These are phyloP conservation scores for Balamuthia mandrillaris DNA, from an alignment of 208 protist genomes.

Conservation along the genomic window DNA sequence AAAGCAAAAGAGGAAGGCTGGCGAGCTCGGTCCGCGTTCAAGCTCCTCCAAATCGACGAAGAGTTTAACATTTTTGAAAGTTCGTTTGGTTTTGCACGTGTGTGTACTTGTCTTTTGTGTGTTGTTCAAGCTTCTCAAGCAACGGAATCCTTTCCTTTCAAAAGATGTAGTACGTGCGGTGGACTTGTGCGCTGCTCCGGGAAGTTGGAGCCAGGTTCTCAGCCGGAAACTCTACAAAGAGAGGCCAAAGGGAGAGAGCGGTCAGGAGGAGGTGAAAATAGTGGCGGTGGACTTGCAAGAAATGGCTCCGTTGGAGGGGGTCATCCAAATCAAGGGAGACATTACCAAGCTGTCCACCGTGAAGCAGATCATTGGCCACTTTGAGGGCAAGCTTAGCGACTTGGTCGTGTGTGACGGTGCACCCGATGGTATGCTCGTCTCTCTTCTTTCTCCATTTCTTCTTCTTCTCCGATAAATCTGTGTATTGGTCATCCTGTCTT, in stretches of 20 bases:
- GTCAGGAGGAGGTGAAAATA: constrained; percentile 63
- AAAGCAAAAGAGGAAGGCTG: constrained; percentile 98
- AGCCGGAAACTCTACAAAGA: constrained; percentile 47
- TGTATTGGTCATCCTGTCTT: not conserved
- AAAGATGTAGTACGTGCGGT: constrained; percentile 87
- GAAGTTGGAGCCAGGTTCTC: constrained; percentile 81
- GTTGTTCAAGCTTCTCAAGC: not conserved
- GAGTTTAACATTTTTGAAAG: constrained; percentile 91
- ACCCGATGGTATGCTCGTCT: constrained; percentile 87
- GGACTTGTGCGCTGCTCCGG: constrained; percentile 97
- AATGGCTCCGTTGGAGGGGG: constrained; percentile 91
- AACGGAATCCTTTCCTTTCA: not conserved
- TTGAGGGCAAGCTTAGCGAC: constrained; percentile 88
- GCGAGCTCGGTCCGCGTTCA: constrained; percentile 98
- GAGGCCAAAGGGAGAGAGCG: not conserved
- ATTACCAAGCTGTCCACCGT: constrained; percentile 77
- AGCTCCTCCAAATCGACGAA: constrained; percentile 98
- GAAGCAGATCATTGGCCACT: constrained; percentile 83
- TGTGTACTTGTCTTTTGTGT: not conserved
- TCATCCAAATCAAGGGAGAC: constrained; percentile 79
- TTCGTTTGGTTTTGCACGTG: not conserved
- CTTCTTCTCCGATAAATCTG: not conserved
- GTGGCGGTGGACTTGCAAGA: constrained; percentile 91
- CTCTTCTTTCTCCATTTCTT: constrained; percentile 2
- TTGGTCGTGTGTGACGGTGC: constrained; percentile 98